Percentiles rank a stretch among this genome's conserved stretches.
Evolutionary conservation across 2,329 filamentous ascomycete genomes (phyloP).

Genomic region (Arachnomyces sp.): DNA sequence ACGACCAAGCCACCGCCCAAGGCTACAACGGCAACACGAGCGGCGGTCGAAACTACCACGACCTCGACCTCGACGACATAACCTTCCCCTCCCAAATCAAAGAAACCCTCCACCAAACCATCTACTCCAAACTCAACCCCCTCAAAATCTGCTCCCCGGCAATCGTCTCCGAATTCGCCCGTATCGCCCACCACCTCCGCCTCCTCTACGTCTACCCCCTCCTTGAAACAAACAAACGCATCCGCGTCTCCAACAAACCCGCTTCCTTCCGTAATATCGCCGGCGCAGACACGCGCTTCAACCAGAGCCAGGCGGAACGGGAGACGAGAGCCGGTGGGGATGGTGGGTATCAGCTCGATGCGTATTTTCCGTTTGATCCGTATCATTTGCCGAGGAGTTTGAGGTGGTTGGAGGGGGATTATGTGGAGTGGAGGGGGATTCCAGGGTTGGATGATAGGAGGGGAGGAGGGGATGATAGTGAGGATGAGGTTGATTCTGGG

Average conservation of each 20-base stretch:
- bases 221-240: conserved; percentile 84
- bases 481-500: conserved; percentile 21
- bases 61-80: conserved; percentile 60
- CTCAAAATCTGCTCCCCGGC: conserved; percentile 87
- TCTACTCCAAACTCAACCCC: conserved; percentile 85
- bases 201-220: conserved; percentile 86
- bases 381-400: conserved; percentile 84
- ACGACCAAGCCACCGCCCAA: conserved; percentile 16
- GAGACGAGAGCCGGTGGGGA: conserved; percentile 59
- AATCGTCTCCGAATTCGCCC: conserved; percentile 87
- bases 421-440: conserved; percentile 71
- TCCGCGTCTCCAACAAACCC: conserved; percentile 54
- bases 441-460: conserved; percentile 58
- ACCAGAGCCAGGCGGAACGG: conserved; percentile 43
- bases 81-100: conserved; percentile 69
- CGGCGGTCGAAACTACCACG: conserved; percentile 46
- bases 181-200: conserved; percentile 73
- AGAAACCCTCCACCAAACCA: conserved; percentile 65
- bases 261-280: conserved; percentile 47
- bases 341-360: conserved; percentile 75
- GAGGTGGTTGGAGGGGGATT: conserved; percentile 78
- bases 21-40: background rate
- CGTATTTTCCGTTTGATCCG: conserved; percentile 96
- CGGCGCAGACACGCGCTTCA: conserved; percentile 27
- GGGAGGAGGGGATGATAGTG: conserved; percentile 38